These are phyloP conservation scores for Fusarium robinianum DNA, from an alignment of 2,329 filamentous ascomycete genomes.

Conservation along the genomic window DNA sequence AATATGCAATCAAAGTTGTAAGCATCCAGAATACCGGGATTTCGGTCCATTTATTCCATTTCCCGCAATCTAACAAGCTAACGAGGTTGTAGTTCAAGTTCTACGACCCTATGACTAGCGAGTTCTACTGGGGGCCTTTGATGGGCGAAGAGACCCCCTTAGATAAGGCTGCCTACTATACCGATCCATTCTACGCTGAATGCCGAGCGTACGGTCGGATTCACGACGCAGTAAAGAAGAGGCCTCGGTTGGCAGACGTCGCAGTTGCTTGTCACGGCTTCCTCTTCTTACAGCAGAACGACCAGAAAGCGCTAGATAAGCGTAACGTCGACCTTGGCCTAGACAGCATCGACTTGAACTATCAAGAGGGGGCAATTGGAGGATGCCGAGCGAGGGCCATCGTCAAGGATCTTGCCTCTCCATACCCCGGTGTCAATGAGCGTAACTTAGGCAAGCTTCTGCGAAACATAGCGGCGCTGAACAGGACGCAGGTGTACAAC, in stretches of 20 bases:
- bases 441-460: slow-evolving; percentile 5
- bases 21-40: no score
- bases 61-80: background rate
- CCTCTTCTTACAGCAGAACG: slow-evolving; percentile 13
- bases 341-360: slow-evolving; percentile 11
- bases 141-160: slow-evolving; percentile 16
- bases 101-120: slow-evolving; percentile 15
- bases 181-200: slow-evolving; percentile 31
- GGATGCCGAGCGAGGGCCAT: slow-evolving; percentile 18
- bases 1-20: slow-evolving; percentile 32
- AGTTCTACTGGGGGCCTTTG: slow-evolving; percentile 25
- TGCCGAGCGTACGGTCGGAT: slow-evolving; percentile 31
- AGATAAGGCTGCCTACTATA: slow-evolving; percentile 25
- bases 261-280: slow-evolving; percentile 19
- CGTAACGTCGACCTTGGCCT: slow-evolving; percentile 14
- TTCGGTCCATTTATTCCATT: background rate
- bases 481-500: slow-evolving; percentile 15
- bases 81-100: slow-evolving; percentile 24
- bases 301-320: slow-evolving; percentile 4
- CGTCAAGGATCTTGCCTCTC: slow-evolving; percentile 16
- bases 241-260: background rate
- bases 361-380: slow-evolving; percentile 10
- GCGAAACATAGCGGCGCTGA: slow-evolving; percentile 7
- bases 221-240: slow-evolving; percentile 2
- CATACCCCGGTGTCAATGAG: slow-evolving; percentile 7